phyloP scores from a whole-genome alignment of 768 basidiomycete species.

The Candolleomyces eurysporus region DNA sequence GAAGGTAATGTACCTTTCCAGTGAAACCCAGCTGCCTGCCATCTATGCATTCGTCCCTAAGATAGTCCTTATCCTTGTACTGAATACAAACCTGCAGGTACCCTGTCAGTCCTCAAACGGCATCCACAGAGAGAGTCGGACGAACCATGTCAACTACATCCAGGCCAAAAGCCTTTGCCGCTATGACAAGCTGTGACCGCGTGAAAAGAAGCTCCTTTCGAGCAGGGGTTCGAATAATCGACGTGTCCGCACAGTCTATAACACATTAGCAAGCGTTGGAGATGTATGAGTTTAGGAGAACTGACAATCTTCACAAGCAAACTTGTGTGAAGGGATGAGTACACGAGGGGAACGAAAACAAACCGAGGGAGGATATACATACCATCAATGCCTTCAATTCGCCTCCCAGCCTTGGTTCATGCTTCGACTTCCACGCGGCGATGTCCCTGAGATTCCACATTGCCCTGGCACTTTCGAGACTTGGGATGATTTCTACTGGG shows the following conservation, averaged over 20 bases:
- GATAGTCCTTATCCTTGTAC: constrained; percentile 67
- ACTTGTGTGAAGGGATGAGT: constrained; percentile 45
- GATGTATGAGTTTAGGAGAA: constrained; percentile 1
- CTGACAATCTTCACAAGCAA: constrained; percentile 93
- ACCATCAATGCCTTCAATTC: constrained; percentile 65
- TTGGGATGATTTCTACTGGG: constrained; percentile 65
- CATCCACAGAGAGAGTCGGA: not conserved
- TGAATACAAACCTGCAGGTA: constrained; percentile 74
- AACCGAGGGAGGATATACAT: constrained; percentile 23
- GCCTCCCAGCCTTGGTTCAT: constrained; percentile 49
- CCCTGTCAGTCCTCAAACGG: not conserved
- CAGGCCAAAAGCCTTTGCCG: constrained; percentile 80
- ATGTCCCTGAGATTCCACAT: constrained; percentile 69
- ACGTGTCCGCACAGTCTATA: constrained; percentile 86
- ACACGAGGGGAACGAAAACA: not conserved
- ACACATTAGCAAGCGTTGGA: not conserved
- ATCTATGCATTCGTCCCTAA: constrained; percentile 76
- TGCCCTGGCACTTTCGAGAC: constrained; percentile 80
- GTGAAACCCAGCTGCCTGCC: constrained; percentile 82
- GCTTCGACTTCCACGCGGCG: constrained; percentile 61
- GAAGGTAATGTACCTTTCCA: constrained; percentile 67
- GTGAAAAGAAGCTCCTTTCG: constrained; percentile 80
- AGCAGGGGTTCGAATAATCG: constrained; percentile 71
- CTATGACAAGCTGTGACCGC: constrained; percentile 76
- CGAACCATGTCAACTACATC: constrained; percentile 89